Base-by-base conservation (phyloP, 805 yeast species). In the Sugiyamaella valdiviana region DNA sequence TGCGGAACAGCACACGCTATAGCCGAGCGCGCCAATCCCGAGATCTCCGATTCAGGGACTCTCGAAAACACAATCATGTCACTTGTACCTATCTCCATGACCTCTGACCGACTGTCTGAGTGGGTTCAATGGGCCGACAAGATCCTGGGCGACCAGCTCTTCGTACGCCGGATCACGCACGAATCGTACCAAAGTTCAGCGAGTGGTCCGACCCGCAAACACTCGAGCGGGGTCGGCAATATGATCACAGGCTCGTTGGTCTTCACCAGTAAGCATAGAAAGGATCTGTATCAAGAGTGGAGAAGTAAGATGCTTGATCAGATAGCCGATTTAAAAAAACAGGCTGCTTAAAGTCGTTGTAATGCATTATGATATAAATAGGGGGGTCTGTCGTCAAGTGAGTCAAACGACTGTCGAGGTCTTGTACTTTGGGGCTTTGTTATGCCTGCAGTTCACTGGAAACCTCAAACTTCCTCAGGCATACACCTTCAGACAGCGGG, bases 401-500 rank as follows among this genome's bases (percentile, higher is more conserved):
- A 23, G 6, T 23, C 26, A 23, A 6, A 23, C 9, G 32, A 26
- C 32, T 26, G 9, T 26, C n/a, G n/a, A n/a, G n/a, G n/a, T n/a
- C n/a, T n/a, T n/a, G n/a, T n/a, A n/a, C n/a, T 26, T 6, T 26
- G 29, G 9, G 32, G 6, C 32, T 26, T 26, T 26, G 32, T 10
- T 24, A 26, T n/a, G n/a, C n/a, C n/a, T n/a, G n/a, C n/a, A n/a
- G n/a, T n/a, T n/a, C n/a, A n/a, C n/a, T 26, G 2, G 32, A 26
- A 4, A 3, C 32, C 3, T 26, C 4, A n/a, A 6, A 6, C 32
- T n/a, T 7, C 32, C 26, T 51, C 54, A 62, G 3, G 57, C 59
- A 44, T 65, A 67, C 16, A 57, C 52, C 45, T 61, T 62, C 40
- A 62, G 44, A 50, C 72, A 68, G 21, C 70, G 39, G 1, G 72